Percentiles rank a stretch among this genome's conserved stretches.
phyloP scores from a whole-genome alignment of 1,284 basidiomycete species.

The Xanthoconium separans region DNA sequence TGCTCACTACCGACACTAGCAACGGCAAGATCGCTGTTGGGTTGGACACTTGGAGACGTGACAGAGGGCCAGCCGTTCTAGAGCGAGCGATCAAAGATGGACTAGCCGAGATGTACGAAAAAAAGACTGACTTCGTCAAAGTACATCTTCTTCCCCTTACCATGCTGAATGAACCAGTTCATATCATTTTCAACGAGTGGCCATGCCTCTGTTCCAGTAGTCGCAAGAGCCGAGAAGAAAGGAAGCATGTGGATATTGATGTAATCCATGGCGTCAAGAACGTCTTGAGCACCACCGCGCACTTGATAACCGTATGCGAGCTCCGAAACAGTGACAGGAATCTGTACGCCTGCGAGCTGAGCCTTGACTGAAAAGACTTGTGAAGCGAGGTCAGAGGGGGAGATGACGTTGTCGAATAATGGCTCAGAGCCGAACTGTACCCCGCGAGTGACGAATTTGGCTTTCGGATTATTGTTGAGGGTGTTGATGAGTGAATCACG shows the following conservation, averaged over 20 bases:
- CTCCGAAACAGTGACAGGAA: conserved; percentile 65
- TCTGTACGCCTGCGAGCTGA: conserved; percentile 52
- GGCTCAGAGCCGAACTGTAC: conserved; percentile 76
- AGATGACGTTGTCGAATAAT: conserved; percentile 61
- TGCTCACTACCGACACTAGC: conserved; percentile 59
- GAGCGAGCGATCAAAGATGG: not conserved
- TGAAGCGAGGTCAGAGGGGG: conserved; percentile 47
- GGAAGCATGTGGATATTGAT: conserved; percentile 75
- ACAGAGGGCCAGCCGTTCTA: conserved; percentile 75
- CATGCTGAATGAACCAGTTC: conserved; percentile 61
- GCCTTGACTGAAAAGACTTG: conserved; percentile 53
- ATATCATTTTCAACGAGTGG: conserved; percentile 58
- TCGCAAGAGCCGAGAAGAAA: conserved; percentile 56
- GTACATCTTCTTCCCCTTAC: conserved; percentile 69
- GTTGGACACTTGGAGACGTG: conserved; percentile 55
- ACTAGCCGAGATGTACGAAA: not conserved
- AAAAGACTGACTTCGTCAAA: conserved; percentile 52
- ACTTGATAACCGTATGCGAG: conserved; percentile 51
- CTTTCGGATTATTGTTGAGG: conserved; percentile 62
- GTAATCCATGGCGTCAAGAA: conserved; percentile 65
- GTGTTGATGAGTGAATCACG: conserved; percentile 53
- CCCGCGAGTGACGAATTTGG: conserved; percentile 64
- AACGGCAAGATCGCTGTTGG: conserved; percentile 53
- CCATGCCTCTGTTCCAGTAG: conserved; percentile 47
- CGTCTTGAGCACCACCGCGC: conserved; percentile 50